Evolutionary conservation across 306 rosid species (phyloP), one percentile per base, ranked within the genome.

Genomic region (Rubus parviflorus): DNA sequence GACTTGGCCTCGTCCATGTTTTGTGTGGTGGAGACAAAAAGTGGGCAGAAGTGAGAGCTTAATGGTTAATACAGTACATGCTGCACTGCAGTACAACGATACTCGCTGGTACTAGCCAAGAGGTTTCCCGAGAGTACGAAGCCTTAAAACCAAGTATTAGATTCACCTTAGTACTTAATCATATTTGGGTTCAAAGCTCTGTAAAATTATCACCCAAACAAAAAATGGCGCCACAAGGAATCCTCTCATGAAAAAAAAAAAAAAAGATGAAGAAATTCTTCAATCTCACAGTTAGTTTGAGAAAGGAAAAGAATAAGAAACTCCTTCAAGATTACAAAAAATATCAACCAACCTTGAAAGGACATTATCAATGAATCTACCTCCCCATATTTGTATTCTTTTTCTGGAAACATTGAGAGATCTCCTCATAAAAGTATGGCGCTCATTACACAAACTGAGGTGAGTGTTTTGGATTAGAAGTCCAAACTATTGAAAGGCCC

Each of bases 21-120:
- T 62, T 88, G 88, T 88, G 88, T 82, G 92, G 92, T 80, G 75
- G 81, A 71, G 81, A 81, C 83, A 79, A 38, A 20, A 15, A 45
- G 38, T 25, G 68, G n/a, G 14, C 4, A 30, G 54, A 37, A 77
- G 70, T 22, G 41, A 52, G 63, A 72, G 48, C 41, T 46, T 25
- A 25, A 25, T 25, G 1, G 30, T 30, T 30, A 30, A 30, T 62
- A 35, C 82, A 35, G 61, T 62, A 43, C 70, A 15, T 17, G 30
- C 63, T 25, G n/a, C 4, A 22, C 17, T 23, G 42, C 38, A 40
- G 60, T 69, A 72, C 70, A 71, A 6, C 1, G 41, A 16, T 70
- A 70, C 74, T 47, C 12, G 70, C 49, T 37, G 16, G 54, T 49
- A 49, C 54, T 58, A 16, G 23, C 22, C 38, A 1, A 40, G 48